Percentiles rank a stretch among this genome's conserved stretches.
Evolutionary conservation across 805 yeast genomes (phyloP).

Genomic region (Zygosaccharomyces gambellarensis): DNA sequence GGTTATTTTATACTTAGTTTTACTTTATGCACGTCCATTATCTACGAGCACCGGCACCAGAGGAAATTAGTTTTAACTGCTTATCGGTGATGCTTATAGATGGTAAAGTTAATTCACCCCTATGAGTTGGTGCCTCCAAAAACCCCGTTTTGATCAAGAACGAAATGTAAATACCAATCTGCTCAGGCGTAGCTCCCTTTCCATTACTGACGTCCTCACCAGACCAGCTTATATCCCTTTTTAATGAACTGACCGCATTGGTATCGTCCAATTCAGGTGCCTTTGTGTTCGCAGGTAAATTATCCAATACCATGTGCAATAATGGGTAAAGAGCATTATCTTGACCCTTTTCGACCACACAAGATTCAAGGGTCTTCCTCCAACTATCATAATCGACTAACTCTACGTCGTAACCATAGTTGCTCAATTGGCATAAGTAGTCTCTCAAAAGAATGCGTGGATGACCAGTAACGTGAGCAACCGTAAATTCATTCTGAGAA

Average conservation of each 20-base stretch:
- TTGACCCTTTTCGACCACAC: slow-evolving; percentile 65
- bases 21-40: slow-evolving; percentile 39
- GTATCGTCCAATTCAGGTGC: slow-evolving; percentile 94
- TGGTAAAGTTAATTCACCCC: slow-evolving; percentile 49
- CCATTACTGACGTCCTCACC: slow-evolving; percentile 67
- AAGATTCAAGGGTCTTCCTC: slow-evolving; percentile 70
- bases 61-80: slow-evolving; percentile 50
- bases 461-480: slow-evolving; percentile 95
- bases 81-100: slow-evolving; percentile 49
- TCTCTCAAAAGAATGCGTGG: slow-evolving; percentile 82
- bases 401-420: slow-evolving; percentile 68
- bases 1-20: not conserved
- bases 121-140: slow-evolving; percentile 54
- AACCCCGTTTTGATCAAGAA: slow-evolving; percentile 79
- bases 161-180: slow-evolving; percentile 71
- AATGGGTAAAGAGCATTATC: slow-evolving; percentile 91
- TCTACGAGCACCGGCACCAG: slow-evolving; percentile 78
- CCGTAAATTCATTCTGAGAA: slow-evolving; percentile 46
- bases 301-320: slow-evolving; percentile 88
- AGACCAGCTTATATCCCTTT: slow-evolving; percentile 55
- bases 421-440: slow-evolving; percentile 58
- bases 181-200: slow-evolving; percentile 62
- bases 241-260: slow-evolving; percentile 70
- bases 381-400: slow-evolving; percentile 68
- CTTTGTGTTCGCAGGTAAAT: slow-evolving; percentile 82